Percentiles rank a stretch among this genome's conserved stretches.
Evolutionary conservation across 129 eudicot species (phyloP).

Genomic region (Apium graveolens): DNA sequence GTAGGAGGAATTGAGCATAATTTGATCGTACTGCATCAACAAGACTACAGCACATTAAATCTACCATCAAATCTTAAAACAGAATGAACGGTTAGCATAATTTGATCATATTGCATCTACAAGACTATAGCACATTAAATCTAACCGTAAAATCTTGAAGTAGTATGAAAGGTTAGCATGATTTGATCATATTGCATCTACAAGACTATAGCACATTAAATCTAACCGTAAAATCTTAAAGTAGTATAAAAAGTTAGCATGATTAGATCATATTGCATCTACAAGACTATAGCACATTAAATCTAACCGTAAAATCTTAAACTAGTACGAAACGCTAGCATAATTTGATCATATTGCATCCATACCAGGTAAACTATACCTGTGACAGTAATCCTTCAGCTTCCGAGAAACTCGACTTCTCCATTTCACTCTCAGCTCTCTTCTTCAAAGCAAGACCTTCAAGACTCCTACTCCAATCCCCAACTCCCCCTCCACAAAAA

Average conservation of each 20-base stretch:
- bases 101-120: too few species aligned
- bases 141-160: too few species aligned
- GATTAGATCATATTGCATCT: background rate
- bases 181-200: too few species aligned
- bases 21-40: background rate
- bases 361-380: slow-evolving; percentile 22
- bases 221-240: too few species aligned
- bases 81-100: too few species aligned
- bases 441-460: slow-evolving; percentile 68
- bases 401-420: slow-evolving; percentile 25
- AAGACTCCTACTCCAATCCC: slow-evolving; percentile 26
- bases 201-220: too few species aligned
- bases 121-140: too few species aligned
- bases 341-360: background rate
- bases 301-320: background rate
- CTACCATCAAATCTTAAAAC: background rate
- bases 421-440: slow-evolving; percentile 49
- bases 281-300: too few species aligned
- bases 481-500: slow-evolving; percentile 24
- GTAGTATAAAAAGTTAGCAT: background rate
- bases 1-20: background rate
- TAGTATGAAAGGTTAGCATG: too few species aligned
- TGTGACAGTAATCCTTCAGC: slow-evolving; percentile 52
- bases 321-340: background rate
- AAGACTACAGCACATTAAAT: background rate